phyloP scores from a whole-genome alignment of 2,329 filamentous ascomycete genomes.

The Chrysosporium queenslandicum region DNA sequence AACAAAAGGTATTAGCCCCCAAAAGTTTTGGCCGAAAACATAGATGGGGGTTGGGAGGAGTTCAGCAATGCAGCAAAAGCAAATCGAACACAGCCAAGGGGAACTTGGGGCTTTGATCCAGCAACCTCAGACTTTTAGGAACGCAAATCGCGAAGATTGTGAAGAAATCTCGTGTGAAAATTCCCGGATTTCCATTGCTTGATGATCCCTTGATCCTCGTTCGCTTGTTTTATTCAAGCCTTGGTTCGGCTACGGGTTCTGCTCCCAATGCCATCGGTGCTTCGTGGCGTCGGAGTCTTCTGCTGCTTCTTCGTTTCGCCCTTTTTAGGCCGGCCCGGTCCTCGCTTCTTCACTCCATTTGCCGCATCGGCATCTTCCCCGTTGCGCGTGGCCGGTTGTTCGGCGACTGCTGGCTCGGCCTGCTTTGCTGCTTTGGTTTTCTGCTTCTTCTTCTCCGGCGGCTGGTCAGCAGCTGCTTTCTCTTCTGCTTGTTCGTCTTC shows the following conservation, averaged over 20 bases:
- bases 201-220: neutral
- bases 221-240: conserved; percentile 13
- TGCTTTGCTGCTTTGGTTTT: conserved; percentile 23
- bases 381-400: neutral
- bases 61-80: neutral
- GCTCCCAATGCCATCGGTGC: conserved; percentile 28
- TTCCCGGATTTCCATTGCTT: neutral
- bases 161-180: neutral
- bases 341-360: conserved; percentile 26
- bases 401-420: conserved; percentile 8
- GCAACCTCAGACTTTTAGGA: neutral
- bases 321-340: conserved; percentile 26
- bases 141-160: neutral
- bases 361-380: conserved; percentile 2
- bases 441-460: conserved; percentile 29
- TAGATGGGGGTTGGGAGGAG: neutral
- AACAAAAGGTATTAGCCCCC: neutral
- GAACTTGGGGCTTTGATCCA: neutral
- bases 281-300: conserved; percentile 18
- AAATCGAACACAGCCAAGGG: neutral
- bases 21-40: too few species aligned
- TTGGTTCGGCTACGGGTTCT: conserved; percentile 34
- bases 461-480: conserved; percentile 8
- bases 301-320: conserved; percentile 14
- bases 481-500: conserved; percentile 10